These are phyloP conservation scores for Lecanicillium sp. DNA, from an alignment of 2,329 filamentous ascomycete species.

Conservation along the genomic window DNA sequence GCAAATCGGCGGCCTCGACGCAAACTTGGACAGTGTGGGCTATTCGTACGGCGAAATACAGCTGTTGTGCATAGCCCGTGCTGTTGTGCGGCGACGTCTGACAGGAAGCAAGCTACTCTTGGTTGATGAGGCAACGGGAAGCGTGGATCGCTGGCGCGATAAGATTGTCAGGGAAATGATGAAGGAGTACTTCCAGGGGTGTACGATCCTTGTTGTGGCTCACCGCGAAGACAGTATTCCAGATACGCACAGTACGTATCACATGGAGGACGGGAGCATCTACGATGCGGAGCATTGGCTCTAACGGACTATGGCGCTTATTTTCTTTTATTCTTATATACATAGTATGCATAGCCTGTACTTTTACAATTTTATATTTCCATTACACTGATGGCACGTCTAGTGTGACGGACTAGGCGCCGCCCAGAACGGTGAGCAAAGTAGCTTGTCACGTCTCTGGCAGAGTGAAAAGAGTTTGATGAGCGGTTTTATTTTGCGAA, in stretches of 20 bases:
- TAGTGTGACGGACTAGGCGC: too few species aligned
- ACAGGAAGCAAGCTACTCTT: not conserved
- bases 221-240: not conserved
- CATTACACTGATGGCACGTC: too few species aligned
- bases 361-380: too few species aligned
- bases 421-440: too few species aligned
- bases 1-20: not conserved
- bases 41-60: not conserved
- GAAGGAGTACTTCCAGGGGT: not conserved
- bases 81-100: not conserved
- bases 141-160: not conserved
- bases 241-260: not conserved
- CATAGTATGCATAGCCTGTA: too few species aligned
- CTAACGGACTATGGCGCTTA: too few species aligned
- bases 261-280: too few species aligned
- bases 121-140: not conserved
- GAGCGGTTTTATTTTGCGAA: too few species aligned
- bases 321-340: too few species aligned
- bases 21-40: not conserved
- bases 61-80: not conserved
- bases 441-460: too few species aligned
- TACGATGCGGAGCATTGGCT: too few species aligned
- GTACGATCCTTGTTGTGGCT: not conserved
- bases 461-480: too few species aligned
- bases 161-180: not conserved